Evolutionary conservation across 129 eudicot genomes (phyloP), one percentile per base, ranked within the genome.

Genomic region (Pulicaria dysenterica): DNA sequence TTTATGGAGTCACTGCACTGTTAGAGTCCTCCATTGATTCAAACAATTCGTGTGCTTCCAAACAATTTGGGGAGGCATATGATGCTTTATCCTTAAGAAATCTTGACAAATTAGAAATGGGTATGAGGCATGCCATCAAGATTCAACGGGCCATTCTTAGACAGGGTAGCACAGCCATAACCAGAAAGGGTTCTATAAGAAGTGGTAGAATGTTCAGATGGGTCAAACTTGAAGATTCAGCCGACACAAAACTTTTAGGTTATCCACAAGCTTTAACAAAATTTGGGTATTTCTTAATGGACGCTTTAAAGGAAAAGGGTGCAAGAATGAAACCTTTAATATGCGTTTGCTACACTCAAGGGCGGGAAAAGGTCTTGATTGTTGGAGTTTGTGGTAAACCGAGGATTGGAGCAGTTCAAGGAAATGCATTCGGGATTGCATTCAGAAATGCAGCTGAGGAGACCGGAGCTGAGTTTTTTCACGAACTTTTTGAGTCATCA

Each of bases 381-480:
- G 99, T 95, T 40, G 99, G 89, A 31, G 83, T 95, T 49, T 88
- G 96, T 78, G 99, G 99, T 44, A 95, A 86, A 73, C 99, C 99
- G 0, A 67, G 97, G 56, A 85, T 95, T 9, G 97, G 97, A 12
- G 99, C 97, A 2, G 78, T 87, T 54, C 92, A 90, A 74, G 99
- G 99, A 4, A 95, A 95, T 81, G 93, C 89, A 48, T 95, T 95
- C 38, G 97, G 99, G 64, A 69, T 90, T 70, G 99, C 99, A 12
- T 94, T 94, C 64, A 86, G 95, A 76, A 83, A 73, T 45, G 87
- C 91, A 36, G 97, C 99, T 14, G 92, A 85, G 75, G 97, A 90
- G 72, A 94, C 83, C 0, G 94, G 86, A 56, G 86, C 97, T 54
- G 94, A 83, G 80, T 88, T 84, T 73, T 94, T 94, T 74, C 97